Conservation (phyloP, 228 moss, liverwort and hornwort species). For the Sphagnum magellanicum region DNA sequence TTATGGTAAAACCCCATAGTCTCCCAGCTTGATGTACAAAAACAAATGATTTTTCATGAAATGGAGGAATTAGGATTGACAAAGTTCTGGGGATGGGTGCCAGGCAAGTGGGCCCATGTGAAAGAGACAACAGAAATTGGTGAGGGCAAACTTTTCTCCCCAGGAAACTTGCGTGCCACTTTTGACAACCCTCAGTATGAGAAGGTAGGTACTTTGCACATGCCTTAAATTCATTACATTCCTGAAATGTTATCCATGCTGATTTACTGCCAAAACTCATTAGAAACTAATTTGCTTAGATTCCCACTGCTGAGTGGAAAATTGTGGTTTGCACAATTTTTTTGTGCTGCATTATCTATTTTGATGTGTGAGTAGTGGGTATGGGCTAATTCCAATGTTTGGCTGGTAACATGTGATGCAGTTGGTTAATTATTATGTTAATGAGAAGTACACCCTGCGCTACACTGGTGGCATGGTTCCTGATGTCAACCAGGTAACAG, state of each 20-base stretch:
- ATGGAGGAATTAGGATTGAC: too few relatives aligned
- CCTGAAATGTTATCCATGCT: too few relatives aligned
- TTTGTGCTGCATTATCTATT: too few relatives aligned
- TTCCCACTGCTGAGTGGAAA: too few relatives aligned
- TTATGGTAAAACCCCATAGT: background rate
- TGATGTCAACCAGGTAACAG: conserved; percentile 86
- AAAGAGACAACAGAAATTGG: conserved; percentile 90
- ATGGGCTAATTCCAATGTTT: background rate
- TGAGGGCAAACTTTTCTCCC: conserved; percentile 94
- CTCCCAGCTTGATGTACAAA: background rate
- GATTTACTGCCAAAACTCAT: too few relatives aligned
- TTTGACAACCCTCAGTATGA: conserved; percentile 97
- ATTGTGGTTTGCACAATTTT: too few relatives aligned
- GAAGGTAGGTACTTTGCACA: conserved; percentile 32
- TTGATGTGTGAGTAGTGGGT: too few relatives aligned
- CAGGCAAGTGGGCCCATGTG: conserved; percentile 95
- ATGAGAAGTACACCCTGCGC: conserved; percentile 93
- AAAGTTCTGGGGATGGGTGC: background rate
- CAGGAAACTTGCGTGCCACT: conserved; percentile 91
- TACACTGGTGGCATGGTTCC: conserved; percentile 99
- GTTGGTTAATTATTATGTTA: conserved; percentile 94
- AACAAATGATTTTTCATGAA: background rate
- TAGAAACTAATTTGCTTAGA: too few relatives aligned
- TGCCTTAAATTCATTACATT: too few relatives aligned
- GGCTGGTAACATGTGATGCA: conserved; percentile 5